Evolutionary conservation across 202 grass and related monocot genomes (phyloP), one percentile per base, ranked within the genome.

Genomic region (Setaria viridis): DNA sequence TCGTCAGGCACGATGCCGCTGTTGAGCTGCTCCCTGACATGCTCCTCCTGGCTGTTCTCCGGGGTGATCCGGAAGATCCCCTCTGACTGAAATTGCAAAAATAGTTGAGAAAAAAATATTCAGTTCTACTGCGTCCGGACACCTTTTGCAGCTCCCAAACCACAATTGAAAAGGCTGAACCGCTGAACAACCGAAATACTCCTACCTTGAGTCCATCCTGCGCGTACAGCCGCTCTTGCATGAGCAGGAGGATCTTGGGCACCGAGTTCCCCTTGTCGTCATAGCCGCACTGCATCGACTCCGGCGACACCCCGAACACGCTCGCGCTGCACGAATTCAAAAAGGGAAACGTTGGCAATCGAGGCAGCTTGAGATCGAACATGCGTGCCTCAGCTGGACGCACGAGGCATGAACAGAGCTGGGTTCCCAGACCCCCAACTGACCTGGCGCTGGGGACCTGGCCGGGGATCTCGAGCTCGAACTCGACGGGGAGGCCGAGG

Each of bases 221-320:
- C 33, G 82, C 20, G 64, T 98, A 94, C 63, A 98, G 58, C 83
- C 88, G 77, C 57, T 98, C 88, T 9, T 94, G 93, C 96, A 98
- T 95, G 55, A 92, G 96, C 65, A 98, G 84, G 15, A 98, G 90
- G 84, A 98, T 95, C 88, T 93, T 98, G 30, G 96, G 96, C 29
- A 98, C 88, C 2, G 91, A 95, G 83, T 98, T 98, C 15, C 96
- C 93, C 62, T 81, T 98, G 14, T 86, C 85, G n/a, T 98, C 96
- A 33, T 90, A 92, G 47, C 81, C 85, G 53, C 93, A 98, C 72
- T 98, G 96, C 96, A 98, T 98, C 47, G 91, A 98, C 82, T 98
- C 93, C 21, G 96, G 88, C 9, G 96, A 98, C 60, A 98, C 93
- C 16, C 93, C 93, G 34, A 95, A 98, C 1, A 95, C 93, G 72